Evolutionary conservation across 202 grass and related monocot species (phyloP).

Genomic region (Saccharum hybrid): DNA sequence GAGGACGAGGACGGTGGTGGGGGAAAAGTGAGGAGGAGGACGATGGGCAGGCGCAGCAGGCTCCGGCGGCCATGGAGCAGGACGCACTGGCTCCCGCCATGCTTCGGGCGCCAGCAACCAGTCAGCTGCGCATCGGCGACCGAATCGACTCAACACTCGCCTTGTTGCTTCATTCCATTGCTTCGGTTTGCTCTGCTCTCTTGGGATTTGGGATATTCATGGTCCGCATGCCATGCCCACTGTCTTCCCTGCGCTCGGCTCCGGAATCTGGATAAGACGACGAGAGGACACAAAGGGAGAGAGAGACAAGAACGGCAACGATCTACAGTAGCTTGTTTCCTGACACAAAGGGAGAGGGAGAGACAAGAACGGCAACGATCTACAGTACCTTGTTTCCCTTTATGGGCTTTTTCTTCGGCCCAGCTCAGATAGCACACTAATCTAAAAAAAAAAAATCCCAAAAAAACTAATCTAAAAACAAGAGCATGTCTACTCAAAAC

Average conservation of each 20-base stretch:
- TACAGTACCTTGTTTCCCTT: background rate
- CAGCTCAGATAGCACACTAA: background rate
- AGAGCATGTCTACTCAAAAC: too few species aligned
- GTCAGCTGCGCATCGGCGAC: background rate
- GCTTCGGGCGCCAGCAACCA: background rate
- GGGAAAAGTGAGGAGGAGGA: background rate
- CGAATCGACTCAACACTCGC: background rate
- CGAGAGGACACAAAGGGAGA: background rate
- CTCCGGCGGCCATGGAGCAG: background rate
- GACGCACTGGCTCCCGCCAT: background rate
- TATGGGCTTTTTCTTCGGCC: background rate
- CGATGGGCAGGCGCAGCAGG: conserved; percentile 12
- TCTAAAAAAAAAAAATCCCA: too few species aligned
- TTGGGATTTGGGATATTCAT: background rate
- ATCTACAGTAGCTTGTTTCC: background rate
- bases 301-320: background rate
- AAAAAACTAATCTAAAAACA: too few species aligned
- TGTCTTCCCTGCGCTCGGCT: background rate
- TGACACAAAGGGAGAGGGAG: too few species aligned
- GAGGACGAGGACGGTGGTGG: background rate
- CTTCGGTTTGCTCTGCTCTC: background rate
- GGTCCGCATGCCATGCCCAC: background rate
- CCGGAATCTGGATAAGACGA: conserved; percentile 5
- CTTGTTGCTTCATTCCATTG: background rate
- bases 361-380: background rate